Evolutionary conservation across 441 rosid species (phyloP).

Genomic region (Adansonia gregorii): DNA sequence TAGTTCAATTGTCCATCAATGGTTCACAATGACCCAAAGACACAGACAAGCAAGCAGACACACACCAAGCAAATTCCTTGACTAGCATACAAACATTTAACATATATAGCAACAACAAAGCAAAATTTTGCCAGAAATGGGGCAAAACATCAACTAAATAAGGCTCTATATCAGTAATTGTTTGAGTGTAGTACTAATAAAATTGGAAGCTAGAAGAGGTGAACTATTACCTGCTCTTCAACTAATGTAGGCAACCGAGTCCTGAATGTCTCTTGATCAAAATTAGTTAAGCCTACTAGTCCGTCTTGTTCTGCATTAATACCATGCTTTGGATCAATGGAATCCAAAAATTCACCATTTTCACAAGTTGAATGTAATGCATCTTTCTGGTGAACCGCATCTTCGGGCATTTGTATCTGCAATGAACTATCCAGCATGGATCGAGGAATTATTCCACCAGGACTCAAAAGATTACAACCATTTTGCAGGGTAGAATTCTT

Average conservation of each 20-base stretch:
- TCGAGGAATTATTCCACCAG: constrained; percentile 38
- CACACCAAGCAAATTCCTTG: constrained; percentile 6
- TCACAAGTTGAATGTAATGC: constrained; percentile 33
- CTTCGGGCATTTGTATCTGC: constrained; percentile 48
- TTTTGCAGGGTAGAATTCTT: constrained; percentile 48
- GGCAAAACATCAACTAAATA: constrained; percentile 12
- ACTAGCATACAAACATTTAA: neutral
- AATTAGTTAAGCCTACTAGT: constrained; percentile 46
- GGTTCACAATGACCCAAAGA: neutral
- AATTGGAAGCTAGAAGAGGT: constrained; percentile 21
- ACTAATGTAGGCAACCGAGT: constrained; percentile 36
- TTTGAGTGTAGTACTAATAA: neutral
- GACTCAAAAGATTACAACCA: constrained; percentile 38
- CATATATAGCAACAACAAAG: neutral
- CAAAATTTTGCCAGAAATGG: neutral
- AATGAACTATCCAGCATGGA: constrained; percentile 43
- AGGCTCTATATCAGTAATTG: neutral
- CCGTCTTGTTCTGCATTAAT: constrained; percentile 41
- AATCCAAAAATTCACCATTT: constrained; percentile 37
- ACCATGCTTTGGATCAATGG: constrained; percentile 41
- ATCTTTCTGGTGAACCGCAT: constrained; percentile 44
- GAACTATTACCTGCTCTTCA: constrained; percentile 51
- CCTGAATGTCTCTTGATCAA: constrained; percentile 30
- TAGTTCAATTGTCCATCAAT: neutral
- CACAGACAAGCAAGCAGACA: constrained; percentile 6